Conservation (phyloP, 257 asterid genomes). For the Anisodus tanguticus region DNA sequence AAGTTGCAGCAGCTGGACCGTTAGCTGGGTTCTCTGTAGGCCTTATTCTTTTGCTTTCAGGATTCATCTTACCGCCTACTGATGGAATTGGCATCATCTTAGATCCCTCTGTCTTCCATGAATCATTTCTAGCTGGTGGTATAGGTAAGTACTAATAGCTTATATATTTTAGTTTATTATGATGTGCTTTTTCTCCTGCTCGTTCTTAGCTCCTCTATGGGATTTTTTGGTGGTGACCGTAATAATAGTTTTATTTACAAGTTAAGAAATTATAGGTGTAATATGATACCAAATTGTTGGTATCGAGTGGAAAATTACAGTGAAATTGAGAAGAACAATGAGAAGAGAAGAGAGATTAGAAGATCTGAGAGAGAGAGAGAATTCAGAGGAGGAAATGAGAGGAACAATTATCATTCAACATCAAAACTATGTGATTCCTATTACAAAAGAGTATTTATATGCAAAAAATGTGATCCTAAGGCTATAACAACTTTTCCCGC, state of each 20-base stretch:
- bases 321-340: too few species aligned
- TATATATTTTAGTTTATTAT: neutral
- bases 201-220: neutral
- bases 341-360: too few species aligned
- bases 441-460: too few species aligned
- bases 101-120: conserved; percentile 88
- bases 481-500: too few species aligned
- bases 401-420: too few species aligned
- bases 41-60: conserved; percentile 68
- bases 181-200: neutral
- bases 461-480: too few species aligned
- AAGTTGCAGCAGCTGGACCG: conserved; percentile 97
- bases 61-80: conserved; percentile 84
- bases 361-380: too few species aligned
- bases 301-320: too few species aligned
- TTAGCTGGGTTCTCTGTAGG: conserved; percentile 86
- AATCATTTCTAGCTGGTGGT: conserved; percentile 90
- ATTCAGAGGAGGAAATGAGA: too few species aligned
- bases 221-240: neutral
- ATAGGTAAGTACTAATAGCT: conserved; percentile 55
- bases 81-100: conserved; percentile 82
- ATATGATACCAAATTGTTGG: too few species aligned
- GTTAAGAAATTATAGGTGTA: neutral
- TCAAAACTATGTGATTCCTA: too few species aligned
- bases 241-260: neutral